phyloP scores from a whole-genome alignment of 192 early-diverging fungal genomes.

The Backusella morwellensis region DNA sequence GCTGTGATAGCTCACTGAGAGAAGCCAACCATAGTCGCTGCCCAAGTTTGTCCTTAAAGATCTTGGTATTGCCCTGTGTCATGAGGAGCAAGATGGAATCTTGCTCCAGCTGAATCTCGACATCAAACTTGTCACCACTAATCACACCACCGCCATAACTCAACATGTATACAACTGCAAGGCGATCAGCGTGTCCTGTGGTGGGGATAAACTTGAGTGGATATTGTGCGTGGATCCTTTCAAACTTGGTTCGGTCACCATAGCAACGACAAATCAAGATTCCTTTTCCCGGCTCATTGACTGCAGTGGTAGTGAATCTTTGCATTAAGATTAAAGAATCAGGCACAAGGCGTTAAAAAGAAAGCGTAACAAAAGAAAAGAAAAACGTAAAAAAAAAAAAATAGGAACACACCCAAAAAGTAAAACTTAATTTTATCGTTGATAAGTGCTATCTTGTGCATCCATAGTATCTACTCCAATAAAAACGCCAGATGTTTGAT shows the following conservation, averaged over 20 bases:
- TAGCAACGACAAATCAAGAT: conserved; percentile 22
- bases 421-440: neutral
- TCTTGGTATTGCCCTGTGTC: conserved; percentile 85
- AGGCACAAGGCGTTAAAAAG: neutral
- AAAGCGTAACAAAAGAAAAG: neutral
- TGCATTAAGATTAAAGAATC: neutral
- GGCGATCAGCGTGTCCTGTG: conserved; percentile 29
- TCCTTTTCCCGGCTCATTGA: conserved; percentile 26
- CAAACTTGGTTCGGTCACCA: conserved; percentile 24
- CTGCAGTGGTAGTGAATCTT: conserved; percentile 17
- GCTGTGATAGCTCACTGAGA: conserved; percentile 2
- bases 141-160: conserved; percentile 81
- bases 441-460: neutral
- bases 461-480: conserved; percentile 6
- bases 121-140: conserved; percentile 58
- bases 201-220: conserved; percentile 59
- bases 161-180: conserved; percentile 65
- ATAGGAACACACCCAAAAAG: neutral
- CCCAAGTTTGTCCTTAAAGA: conserved; percentile 59
- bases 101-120: conserved; percentile 49
- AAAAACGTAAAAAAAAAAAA: neutral
- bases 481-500: neutral
- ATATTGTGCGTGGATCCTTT: conserved; percentile 41
- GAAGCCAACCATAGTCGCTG: conserved; percentile 28
- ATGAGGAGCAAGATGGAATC: conserved; percentile 61